Evolutionary conservation across 2,329 filamentous ascomycete species (phyloP).

Genomic region (Pseudocercospora cruenta): DNA sequence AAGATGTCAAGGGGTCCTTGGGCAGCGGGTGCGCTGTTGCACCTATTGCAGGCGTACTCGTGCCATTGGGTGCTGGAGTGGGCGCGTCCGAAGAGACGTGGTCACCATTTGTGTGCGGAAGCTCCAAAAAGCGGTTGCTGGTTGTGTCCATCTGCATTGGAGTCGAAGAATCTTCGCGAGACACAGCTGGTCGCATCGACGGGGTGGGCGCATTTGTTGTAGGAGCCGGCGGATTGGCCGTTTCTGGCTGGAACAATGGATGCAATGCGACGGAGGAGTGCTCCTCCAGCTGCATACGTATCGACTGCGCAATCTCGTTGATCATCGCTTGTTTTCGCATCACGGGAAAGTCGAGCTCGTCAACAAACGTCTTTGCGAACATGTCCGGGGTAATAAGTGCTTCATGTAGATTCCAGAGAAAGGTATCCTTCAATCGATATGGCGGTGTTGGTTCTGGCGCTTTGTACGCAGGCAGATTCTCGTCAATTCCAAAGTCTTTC

Average conservation of each 20-base stretch:
- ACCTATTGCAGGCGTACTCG: slow-evolving; percentile 58
- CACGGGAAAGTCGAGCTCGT: slow-evolving; percentile 89
- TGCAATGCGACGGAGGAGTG: slow-evolving; percentile 94
- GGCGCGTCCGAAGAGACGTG: slow-evolving; percentile 46
- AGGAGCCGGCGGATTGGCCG: slow-evolving; percentile 33
- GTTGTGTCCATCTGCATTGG: slow-evolving; percentile 39
- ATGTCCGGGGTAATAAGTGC: slow-evolving; percentile 91
- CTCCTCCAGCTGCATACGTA: slow-evolving; percentile 91
- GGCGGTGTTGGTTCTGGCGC: slow-evolving; percentile 77
- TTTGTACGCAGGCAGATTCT: slow-evolving; percentile 76
- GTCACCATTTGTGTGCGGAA: slow-evolving; percentile 56
- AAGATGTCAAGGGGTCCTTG: slow-evolving; percentile 38
- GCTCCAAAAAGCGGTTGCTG: slow-evolving; percentile 35
- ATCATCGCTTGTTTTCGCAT: slow-evolving; percentile 65
- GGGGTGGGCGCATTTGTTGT: slow-evolving; percentile 36
- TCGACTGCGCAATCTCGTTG: slow-evolving; percentile 86
- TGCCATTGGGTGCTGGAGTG: slow-evolving; percentile 52
- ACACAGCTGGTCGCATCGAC: slow-evolving; percentile 45
- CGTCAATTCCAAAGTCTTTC: slow-evolving; percentile 64
- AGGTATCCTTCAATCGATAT: slow-evolving; percentile 90
- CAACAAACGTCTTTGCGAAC: slow-evolving; percentile 87
- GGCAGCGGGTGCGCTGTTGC: slow-evolving; percentile 68
- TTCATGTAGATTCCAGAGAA: slow-evolving; percentile 97
- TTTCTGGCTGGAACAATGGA: slow-evolving; percentile 76
- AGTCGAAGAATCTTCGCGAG: slow-evolving; percentile 56